Conservation (phyloP, 2,329 filamentous ascomycete species). For the Cryphonectria carpinicola region DNA sequence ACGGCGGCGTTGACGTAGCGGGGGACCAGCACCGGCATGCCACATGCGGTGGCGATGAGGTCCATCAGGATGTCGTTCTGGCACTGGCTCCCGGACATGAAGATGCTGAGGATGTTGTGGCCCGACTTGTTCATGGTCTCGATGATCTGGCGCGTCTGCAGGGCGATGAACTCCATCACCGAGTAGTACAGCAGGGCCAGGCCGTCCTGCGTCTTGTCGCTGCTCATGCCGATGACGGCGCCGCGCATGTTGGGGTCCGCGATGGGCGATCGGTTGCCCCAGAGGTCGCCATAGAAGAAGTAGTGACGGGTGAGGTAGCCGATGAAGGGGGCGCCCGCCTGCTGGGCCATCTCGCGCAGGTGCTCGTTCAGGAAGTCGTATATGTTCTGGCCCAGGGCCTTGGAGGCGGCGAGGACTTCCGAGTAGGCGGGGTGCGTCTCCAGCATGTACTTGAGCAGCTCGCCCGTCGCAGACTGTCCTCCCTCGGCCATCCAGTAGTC, state of each 20-base stretch:
- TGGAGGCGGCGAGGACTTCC: slow-evolving; percentile 76
- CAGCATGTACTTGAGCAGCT: slow-evolving; percentile 90
- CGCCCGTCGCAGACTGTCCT: slow-evolving; percentile 93
- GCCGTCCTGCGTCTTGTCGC: slow-evolving; percentile 83
- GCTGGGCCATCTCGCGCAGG: slow-evolving; percentile 74
- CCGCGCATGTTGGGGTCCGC: slow-evolving; percentile 94
- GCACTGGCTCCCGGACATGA: slow-evolving; percentile 98
- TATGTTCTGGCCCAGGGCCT: slow-evolving; percentile 83
- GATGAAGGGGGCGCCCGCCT: slow-evolving; percentile 72
- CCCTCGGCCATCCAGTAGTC: slow-evolving; percentile 97
- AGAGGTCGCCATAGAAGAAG: slow-evolving; percentile 98
- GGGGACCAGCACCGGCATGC: slow-evolving; percentile 91
- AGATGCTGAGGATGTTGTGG: slow-evolving; percentile 87
- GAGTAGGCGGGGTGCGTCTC: slow-evolving; percentile 93
- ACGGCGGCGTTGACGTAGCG: slow-evolving; percentile 94
- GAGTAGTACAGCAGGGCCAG: slow-evolving; percentile 92
- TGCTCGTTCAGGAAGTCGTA: slow-evolving; percentile 95
- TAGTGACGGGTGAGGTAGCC: slow-evolving; percentile 89
- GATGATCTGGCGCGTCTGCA: slow-evolving; percentile 95
- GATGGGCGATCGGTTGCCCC: slow-evolving; percentile 93
- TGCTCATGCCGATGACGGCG: slow-evolving; percentile 82
- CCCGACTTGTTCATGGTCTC: slow-evolving; percentile 91
- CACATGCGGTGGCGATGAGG: slow-evolving; percentile 86
- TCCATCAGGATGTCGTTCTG: slow-evolving; percentile 93
- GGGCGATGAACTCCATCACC: slow-evolving; percentile 96